phyloP scores from a whole-genome alignment of 768 basidiomycete species.

The Amanita pallidorosea region DNA sequence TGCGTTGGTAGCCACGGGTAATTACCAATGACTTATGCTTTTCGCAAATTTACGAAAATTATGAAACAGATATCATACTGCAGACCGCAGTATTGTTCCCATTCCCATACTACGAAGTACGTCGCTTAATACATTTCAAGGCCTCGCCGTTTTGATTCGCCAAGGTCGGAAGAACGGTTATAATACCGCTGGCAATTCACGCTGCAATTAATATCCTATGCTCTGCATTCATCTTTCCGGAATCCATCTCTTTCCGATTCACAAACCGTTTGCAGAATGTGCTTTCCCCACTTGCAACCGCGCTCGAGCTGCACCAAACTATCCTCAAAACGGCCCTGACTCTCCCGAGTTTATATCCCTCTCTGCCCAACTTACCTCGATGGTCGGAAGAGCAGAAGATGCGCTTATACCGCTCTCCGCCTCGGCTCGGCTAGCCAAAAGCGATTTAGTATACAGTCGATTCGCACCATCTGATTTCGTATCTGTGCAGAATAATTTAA shows the following conservation, averaged over 20 bases:
- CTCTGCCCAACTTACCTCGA: conserved; percentile 17
- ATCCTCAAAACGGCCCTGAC: conserved; percentile 31
- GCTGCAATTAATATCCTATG: conserved; percentile 40
- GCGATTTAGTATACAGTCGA: conserved; percentile 52
- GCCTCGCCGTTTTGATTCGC: background rate
- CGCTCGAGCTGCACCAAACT: conserved; percentile 33
- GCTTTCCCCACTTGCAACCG: conserved; percentile 33
- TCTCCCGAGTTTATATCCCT: conserved; percentile 25
- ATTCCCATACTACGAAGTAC: conserved; percentile 47
- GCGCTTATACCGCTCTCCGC: conserved; percentile 40
- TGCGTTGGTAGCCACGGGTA: conserved; percentile 50
- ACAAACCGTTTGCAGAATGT: conserved; percentile 37
- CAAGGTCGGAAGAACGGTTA: conserved; percentile 37
- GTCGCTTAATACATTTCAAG: conserved; percentile 6
- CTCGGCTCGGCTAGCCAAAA: conserved; percentile 38
- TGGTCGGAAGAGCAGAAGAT: conserved; percentile 31
- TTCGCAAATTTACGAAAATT: background rate
- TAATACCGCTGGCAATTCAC: conserved; percentile 52
- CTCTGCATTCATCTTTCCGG: conserved; percentile 51
- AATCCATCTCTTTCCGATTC: conserved; percentile 50
- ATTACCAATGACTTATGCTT: background rate
- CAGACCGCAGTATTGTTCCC: conserved; percentile 53
- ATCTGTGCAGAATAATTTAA: conserved; percentile 34
- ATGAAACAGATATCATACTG: conserved; percentile 39
- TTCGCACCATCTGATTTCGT: conserved; percentile 49